These are phyloP conservation scores for Pilobolus umbonatus DNA, from an alignment of 192 early-diverging fungal species.

Conservation along the genomic window DNA sequence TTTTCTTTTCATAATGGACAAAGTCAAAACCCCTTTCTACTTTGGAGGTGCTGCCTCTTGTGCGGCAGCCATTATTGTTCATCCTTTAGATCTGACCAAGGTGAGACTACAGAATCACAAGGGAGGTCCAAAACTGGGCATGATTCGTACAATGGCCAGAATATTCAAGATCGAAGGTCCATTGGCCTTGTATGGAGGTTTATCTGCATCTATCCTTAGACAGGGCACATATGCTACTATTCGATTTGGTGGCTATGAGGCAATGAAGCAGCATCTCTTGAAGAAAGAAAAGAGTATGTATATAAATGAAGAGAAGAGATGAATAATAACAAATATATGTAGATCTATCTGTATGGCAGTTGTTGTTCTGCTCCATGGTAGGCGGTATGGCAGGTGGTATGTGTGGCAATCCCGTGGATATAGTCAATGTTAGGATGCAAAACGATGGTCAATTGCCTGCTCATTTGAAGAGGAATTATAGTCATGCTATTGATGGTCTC, in stretches of 20 bases:
- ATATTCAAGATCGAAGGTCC: conserved; percentile 67
- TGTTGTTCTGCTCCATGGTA: conserved; percentile 40
- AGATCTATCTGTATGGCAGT: conserved; percentile 38
- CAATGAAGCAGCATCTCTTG: conserved; percentile 52
- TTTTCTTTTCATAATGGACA: background rate
- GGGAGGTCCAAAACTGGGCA: conserved; percentile 46
- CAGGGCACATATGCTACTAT: conserved; percentile 79
- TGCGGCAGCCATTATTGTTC: conserved; percentile 57
- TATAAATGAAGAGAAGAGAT: background rate
- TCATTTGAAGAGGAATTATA: conserved; percentile 65
- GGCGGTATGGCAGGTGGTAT: conserved; percentile 57
- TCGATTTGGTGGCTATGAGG: conserved; percentile 73
- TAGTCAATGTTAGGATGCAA: conserved; percentile 78
- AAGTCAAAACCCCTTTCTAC: conserved; percentile 21
- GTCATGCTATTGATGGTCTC: conserved; percentile 67
- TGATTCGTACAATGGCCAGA: conserved; percentile 70
- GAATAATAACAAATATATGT: background rate
- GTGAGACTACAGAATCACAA: conserved; percentile 88
- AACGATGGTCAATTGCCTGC: conserved; percentile 68
- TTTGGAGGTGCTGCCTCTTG: conserved; percentile 50
- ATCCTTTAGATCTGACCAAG: conserved; percentile 85
- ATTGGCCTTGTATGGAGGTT: conserved; percentile 61
- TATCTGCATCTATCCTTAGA: conserved; percentile 69
- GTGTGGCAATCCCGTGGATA: conserved; percentile 75
- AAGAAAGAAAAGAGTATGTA: conserved; percentile 39